phyloP scores from a whole-genome alignment of 2,329 filamentous ascomycete genomes.

The Trichoderma semiorbis region DNA sequence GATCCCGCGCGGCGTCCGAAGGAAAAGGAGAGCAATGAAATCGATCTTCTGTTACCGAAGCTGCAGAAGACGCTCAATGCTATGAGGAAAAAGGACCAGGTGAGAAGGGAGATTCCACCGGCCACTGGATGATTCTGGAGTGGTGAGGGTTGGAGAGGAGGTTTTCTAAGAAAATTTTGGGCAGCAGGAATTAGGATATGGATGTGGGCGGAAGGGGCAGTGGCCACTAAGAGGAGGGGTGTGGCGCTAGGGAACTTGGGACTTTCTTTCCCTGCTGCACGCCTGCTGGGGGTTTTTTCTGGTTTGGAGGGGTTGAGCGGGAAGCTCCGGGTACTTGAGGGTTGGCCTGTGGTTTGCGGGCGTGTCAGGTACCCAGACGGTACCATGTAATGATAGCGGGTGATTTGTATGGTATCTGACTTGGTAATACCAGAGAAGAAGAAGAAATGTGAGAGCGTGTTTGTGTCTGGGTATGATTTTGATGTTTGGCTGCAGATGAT shows the following conservation, averaged over 20 bases:
- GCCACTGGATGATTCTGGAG: constrained; percentile 34
- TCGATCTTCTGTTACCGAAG: constrained; percentile 30
- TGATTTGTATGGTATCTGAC: background rate
- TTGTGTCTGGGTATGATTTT: no score
- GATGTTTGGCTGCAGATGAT: no score
- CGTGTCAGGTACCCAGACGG: background rate
- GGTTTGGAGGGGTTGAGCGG: background rate
- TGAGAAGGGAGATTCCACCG: constrained; percentile 33
- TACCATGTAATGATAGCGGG: background rate
- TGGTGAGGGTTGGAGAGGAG: constrained; percentile 38
- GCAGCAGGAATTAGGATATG: constrained; percentile 32
- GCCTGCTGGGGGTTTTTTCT: background rate
- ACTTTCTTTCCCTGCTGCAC: constrained; percentile 7
- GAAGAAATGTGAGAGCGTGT: no score
- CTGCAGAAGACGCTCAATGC: constrained; percentile 35
- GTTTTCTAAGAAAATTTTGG: constrained; percentile 36
- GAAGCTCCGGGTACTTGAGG: background rate
- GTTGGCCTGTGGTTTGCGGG: background rate
- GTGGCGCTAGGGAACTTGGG: background rate
- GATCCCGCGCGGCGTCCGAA: constrained; percentile 30
- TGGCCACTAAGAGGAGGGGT: constrained; percentile 20
- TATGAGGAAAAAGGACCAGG: constrained; percentile 31
- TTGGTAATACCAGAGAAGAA: background rate
- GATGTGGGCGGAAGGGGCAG: constrained; percentile 33
- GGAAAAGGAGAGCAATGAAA: constrained; percentile 25